These are phyloP conservation scores for Castanea mollissima DNA, from an alignment of 306 rosid species.

Conservation along the genomic window DNA sequence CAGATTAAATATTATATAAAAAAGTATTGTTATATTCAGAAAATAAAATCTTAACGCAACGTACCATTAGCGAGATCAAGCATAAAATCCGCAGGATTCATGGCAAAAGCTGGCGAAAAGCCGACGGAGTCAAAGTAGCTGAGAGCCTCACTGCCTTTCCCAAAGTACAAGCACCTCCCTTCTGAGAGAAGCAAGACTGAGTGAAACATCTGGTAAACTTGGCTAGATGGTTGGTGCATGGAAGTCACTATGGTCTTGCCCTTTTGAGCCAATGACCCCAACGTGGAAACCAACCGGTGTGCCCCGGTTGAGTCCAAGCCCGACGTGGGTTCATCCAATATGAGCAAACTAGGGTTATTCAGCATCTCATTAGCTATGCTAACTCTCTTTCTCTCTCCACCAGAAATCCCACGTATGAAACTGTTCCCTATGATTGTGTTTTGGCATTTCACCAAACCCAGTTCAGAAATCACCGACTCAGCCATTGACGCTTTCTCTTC, in stretches of 20 bases:
- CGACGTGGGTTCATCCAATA: constrained; percentile 87
- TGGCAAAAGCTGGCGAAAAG: constrained; percentile 63
- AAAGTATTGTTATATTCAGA: no score
- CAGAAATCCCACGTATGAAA: constrained; percentile 80
- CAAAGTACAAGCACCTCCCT: constrained; percentile 65
- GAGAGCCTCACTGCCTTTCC: constrained; percentile 63
- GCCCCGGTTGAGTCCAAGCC: constrained; percentile 91
- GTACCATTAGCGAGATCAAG: constrained; percentile 96
- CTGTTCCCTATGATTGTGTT: constrained; percentile 74
- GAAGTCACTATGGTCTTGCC: constrained; percentile 83
- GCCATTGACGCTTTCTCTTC: constrained; percentile 45
- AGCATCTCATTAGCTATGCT: constrained; percentile 88
- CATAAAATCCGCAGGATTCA: constrained; percentile 90
- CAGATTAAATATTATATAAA: no score
- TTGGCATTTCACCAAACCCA: constrained; percentile 68
- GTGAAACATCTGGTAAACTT: constrained; percentile 74
- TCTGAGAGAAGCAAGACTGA: constrained; percentile 62
- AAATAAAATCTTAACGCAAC: constrained; percentile 8
- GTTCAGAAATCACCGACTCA: constrained; percentile 62
- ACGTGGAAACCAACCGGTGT: constrained; percentile 49
- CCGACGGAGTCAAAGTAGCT: constrained; percentile 68
- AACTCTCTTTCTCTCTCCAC: constrained; percentile 87
- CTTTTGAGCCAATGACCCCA: constrained; percentile 57
- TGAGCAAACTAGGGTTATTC: constrained; percentile 61
- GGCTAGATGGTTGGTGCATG: constrained; percentile 89